Evolutionary conservation across 768 basidiomycete species (phyloP), one percentile per base, ranked within the genome.

Genomic region (Psilocybe cyanescens): DNA sequence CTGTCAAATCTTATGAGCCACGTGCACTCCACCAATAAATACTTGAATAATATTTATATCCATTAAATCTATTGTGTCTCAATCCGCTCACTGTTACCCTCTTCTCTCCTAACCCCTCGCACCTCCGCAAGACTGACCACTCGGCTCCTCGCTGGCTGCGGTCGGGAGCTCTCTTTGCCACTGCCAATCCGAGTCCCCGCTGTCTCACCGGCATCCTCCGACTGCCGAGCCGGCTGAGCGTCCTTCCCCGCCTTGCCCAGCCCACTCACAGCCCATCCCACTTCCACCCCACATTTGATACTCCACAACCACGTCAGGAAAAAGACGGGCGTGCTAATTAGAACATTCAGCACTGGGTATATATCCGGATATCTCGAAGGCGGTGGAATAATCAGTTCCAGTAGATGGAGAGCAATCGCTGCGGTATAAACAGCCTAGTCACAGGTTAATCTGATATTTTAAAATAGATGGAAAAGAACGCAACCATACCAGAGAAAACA

Each of bases 281-380:
- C 88, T 68, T 96, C 88, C 24, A 95, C 71, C 19, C 90, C 84
- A 50, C 91, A 88, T 65, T 88, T 90, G 72, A 94, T 86, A 53
- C 91, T 92, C 94, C 94, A 97, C 14, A 95, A 69, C 92, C 92
- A 98, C n/a, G 85, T 80, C 30, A 93, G 72, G 6, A 79, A 83
- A 71, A 98, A 97, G 16, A 97, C 86, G 1, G 87, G 89, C 1
- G 89, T 90, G 69, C 89, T 87, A 48, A 95, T 70, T 14, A 94
- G 82, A 2, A 95, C 87, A 72, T 97, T 98, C 41, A 95, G 78
- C 0, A 96, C 94, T 0, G 90, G 78, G 71, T 86, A 97, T 44
- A 97, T 73, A 72, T 97, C 94, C 0, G 94, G 96, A 65, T 94
- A 91, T 61, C 89, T 87, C 4, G 82, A 67, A 3, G 94, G 94